Percentiles rank a stretch among this genome's conserved stretches.
Conservation (phyloP, 331 rosid genomes). For the Rhamnella rubrinervis region DNA sequence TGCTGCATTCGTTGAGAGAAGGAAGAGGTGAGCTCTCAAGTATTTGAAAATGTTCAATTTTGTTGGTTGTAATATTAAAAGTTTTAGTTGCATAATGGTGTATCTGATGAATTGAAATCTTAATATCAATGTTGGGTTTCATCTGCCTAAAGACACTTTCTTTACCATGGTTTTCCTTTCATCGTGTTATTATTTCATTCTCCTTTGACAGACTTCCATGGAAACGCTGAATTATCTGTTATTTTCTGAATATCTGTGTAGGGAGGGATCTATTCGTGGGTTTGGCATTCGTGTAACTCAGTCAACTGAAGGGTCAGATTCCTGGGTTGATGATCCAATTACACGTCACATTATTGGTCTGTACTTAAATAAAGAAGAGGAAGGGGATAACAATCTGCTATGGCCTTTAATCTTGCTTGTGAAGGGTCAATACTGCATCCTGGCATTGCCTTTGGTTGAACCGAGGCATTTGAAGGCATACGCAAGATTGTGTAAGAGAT, state of each 20-base stretch:
- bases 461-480: slow-evolving; percentile 72
- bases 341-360: slow-evolving; percentile 79
- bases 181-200: too few species aligned
- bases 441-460: slow-evolving; percentile 77
- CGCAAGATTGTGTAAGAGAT: slow-evolving; percentile 57
- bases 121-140: neutral
- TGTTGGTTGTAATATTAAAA: neutral
- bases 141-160: too few species aligned
- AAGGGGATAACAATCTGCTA: slow-evolving; percentile 47
- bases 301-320: slow-evolving; percentile 77
- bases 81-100: neutral
- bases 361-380: slow-evolving; percentile 54
- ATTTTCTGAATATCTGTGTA: slow-evolving; percentile 23
- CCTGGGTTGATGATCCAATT: slow-evolving; percentile 95
- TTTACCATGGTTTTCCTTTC: too few species aligned
- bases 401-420: slow-evolving; percentile 86
- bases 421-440: slow-evolving; percentile 57
- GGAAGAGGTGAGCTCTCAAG: slow-evolving; percentile 42
- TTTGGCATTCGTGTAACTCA: slow-evolving; percentile 68
- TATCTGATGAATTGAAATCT: neutral
- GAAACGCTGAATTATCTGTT: neutral
- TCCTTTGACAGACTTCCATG: too few species aligned
- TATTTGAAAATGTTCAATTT: slow-evolving; percentile 4
- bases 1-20: slow-evolving; percentile 64
- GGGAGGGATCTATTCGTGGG: slow-evolving; percentile 85